A percentile compares a stretch with the other conserved stretches of the same genome.
Conservation (phyloP, 192 early-diverging fungal species). For the Pilobolus umbonatus region DNA sequence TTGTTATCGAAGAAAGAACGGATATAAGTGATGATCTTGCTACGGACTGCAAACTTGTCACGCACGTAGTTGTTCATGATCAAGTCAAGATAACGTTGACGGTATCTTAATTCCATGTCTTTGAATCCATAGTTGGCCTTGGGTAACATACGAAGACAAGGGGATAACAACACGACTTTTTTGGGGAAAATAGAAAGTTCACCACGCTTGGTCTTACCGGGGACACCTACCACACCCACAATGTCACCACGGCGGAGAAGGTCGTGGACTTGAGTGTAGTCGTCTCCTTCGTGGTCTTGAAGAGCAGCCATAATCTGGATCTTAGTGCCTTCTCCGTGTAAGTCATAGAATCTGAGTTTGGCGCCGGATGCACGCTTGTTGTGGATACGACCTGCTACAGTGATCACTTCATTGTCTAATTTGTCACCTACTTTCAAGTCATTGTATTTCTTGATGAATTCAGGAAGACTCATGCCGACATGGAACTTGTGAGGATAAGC, state of each 20-base stretch:
- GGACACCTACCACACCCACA: slow-evolving; percentile 87
- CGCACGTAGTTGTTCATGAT: slow-evolving; percentile 98
- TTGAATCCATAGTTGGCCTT: slow-evolving; percentile 93
- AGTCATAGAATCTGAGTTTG: slow-evolving; percentile 94
- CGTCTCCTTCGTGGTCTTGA: slow-evolving; percentile 55
- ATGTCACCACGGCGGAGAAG: slow-evolving; percentile 91
- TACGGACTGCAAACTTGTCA: slow-evolving; percentile 88
- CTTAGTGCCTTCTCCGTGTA: slow-evolving; percentile 89
- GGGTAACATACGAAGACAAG: slow-evolving; percentile 95
- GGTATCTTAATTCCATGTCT: slow-evolving; percentile 96
- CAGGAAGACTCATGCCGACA: slow-evolving; percentile 76
- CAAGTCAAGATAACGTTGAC: slow-evolving; percentile 96
- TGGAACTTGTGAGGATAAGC: slow-evolving; percentile 99
- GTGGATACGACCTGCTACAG: slow-evolving; percentile 91
- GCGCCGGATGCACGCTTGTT: slow-evolving; percentile 88
- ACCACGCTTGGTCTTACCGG: slow-evolving; percentile 89
- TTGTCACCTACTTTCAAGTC: slow-evolving; percentile 65
- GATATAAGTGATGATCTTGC: slow-evolving; percentile 95
- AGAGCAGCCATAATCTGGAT: slow-evolving; percentile 90
- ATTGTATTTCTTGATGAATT: slow-evolving; percentile 82
- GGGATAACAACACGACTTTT: slow-evolving; percentile 82
- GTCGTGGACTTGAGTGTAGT: slow-evolving; percentile 79
- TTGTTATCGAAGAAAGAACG: slow-evolving; percentile 91
- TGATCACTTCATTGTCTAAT: slow-evolving; percentile 60
- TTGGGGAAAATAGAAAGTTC: slow-evolving; percentile 94